Base-by-base conservation (phyloP, 2,329 filamentous ascomycete genomes). In the Zopfia rhizophila region DNA sequence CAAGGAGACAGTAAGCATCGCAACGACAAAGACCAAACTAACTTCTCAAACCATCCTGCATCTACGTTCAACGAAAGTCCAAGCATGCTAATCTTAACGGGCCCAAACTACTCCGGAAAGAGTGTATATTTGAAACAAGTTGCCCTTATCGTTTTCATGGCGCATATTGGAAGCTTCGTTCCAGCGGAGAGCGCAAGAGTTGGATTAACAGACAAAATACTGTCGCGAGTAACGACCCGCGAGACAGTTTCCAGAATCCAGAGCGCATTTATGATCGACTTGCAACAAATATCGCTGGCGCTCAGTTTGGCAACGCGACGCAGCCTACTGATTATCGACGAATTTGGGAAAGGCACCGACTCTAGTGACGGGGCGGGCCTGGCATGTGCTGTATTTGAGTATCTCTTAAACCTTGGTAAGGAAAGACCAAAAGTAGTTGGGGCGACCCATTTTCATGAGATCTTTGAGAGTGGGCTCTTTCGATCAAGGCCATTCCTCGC, bases 51-150 rank as follows among this genome's bases (percentile, higher is more conserved):
- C 11, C 38, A 19, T 6, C 37, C 32, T 33, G 31, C 42, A n/a
- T 21, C 45, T 16, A 12, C 48, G 56, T 29, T 35, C 8, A 30
- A 47, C 5, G 55, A 69, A 4, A 66, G 65, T 3, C 85, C 89
- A 10, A 90, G 82, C 54, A 87, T 91, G 73, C 68, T 97, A 10
- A 75, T 97, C 5, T 72, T 99, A 60, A 97, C 94, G 0, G 94
- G 94, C 0, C 92, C 94, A 4, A 99, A 99, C 60, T 95, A 94
- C 68, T 97, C 94, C 0, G 94, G 94, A 0, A 99, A 99, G 71
- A 97, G 91, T 58, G 84, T 97, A 0, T 97, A 96, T 70, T 80
- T 97, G 65, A 99, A 96, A 70, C 93, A 99, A 68, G 84, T 90
- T 22, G 94, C 92, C 4, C 76, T 97, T 37, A 94, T 96, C 47